Evolutionary conservation across 345 rosid genomes (phyloP).

Genomic region (Cardamine resedifolia): DNA sequence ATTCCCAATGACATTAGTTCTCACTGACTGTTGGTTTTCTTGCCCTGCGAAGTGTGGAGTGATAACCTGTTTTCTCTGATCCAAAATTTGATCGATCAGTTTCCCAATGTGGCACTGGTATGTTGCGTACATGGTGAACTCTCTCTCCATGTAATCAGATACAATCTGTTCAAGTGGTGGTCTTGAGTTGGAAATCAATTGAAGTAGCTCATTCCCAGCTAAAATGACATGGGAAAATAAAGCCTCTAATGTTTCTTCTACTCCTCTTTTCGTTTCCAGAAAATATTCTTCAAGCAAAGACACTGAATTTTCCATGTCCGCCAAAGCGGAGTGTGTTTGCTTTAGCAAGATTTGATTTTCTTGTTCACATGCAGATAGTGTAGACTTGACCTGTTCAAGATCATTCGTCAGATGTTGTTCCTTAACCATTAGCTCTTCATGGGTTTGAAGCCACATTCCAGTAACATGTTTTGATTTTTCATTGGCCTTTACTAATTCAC

Average conservation of each 20-base stretch:
- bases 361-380: slow-evolving; percentile 47
- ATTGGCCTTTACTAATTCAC: slow-evolving; percentile 62
- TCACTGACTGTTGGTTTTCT: slow-evolving; percentile 28
- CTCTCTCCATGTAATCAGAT: slow-evolving; percentile 59
- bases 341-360: slow-evolving; percentile 55
- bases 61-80: slow-evolving; percentile 28
- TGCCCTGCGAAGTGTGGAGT: neutral
- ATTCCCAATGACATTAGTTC: slow-evolving; percentile 22
- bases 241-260: slow-evolving; percentile 51
- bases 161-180: slow-evolving; percentile 56
- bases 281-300: slow-evolving; percentile 60
- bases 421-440: slow-evolving; percentile 54
- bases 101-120: slow-evolving; percentile 53
- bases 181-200: slow-evolving; percentile 45
- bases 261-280: slow-evolving; percentile 58
- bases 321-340: slow-evolving; percentile 41
- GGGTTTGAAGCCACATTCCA: slow-evolving; percentile 55
- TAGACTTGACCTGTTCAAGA: slow-evolving; percentile 59
- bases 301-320: slow-evolving; percentile 50
- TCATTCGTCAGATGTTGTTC: slow-evolving; percentile 50
- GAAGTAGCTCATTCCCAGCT: slow-evolving; percentile 49
- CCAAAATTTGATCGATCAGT: slow-evolving; percentile 38
- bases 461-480: slow-evolving; percentile 55
- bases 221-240: slow-evolving; percentile 48
- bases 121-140: slow-evolving; percentile 47